Percentiles rank a stretch among this genome's conserved stretches.
Evolutionary conservation across 2,329 filamentous ascomycete species (phyloP).

Genomic region (Apiospora arundinis): DNA sequence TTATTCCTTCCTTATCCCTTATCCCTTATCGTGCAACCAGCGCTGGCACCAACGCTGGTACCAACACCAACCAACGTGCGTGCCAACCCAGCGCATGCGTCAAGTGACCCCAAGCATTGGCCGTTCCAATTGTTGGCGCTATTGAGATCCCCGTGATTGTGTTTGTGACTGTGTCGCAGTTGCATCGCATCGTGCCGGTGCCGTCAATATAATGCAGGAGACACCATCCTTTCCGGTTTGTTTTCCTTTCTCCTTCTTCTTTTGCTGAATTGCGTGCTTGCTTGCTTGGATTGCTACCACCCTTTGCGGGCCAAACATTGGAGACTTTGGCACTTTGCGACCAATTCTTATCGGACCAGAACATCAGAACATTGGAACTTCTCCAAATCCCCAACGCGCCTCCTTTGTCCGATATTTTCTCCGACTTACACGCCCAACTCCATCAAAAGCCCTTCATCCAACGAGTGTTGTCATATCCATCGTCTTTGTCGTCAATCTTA

Average conservation of each 20-base stretch:
- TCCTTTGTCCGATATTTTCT: constrained; percentile 5
- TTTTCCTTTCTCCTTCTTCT: background rate
- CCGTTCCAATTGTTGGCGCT: background rate
- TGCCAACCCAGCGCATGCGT: constrained; percentile 3
- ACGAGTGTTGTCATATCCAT: background rate
- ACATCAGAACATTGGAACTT: background rate
- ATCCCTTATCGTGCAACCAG: background rate
- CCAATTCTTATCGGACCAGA: background rate
- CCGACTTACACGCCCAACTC: constrained; percentile 3
- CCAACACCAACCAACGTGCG: too few relatives aligned
- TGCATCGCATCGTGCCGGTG: background rate
- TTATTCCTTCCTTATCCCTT: background rate
- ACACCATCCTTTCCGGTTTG: background rate
- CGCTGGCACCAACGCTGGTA: too few relatives aligned
- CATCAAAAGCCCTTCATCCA: background rate
- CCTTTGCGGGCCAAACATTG: background rate
- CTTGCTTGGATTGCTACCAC: constrained; percentile 4
- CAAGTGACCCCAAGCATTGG: constrained; percentile 1
- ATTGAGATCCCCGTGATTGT: background rate
- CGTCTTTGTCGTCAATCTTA: background rate
- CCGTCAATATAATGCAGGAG: constrained; percentile 10
- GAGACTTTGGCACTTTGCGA: too few relatives aligned
- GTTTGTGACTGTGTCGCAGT: background rate
- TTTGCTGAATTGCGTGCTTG: background rate
- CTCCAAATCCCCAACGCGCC: background rate